Base-by-base conservation (phyloP, 805 yeast species). In the Sugiyamaella mastotermitis region DNA sequence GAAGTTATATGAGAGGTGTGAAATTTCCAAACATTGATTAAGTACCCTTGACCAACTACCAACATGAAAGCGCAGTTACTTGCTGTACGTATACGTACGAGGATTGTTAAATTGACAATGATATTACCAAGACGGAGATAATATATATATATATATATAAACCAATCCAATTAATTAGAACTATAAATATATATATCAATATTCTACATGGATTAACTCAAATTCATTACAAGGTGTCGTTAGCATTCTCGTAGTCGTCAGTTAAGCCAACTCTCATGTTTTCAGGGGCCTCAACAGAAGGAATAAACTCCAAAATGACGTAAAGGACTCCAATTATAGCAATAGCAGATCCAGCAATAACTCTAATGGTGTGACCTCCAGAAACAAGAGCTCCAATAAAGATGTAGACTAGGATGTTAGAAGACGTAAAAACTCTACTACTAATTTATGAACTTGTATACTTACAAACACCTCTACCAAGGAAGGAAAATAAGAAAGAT, bases 201-300 rank as follows among this genome's bases (percentile, higher is more conserved):
- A n/a, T n/a, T n/a, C n/a, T n/a, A n/a, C n/a, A n/a, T n/a, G n/a
- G n/a, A n/a, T n/a, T n/a, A n/a, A n/a, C n/a, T n/a, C n/a, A n/a
- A n/a, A n/a, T n/a, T n/a, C n/a, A n/a, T n/a, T 50, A 55, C 6
- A 55, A 45, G n/a, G 58, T 53, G 32, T 55, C 60, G 18, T 51
- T 42, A 31, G 53, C 55, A 10, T 27, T 27, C 42, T 60, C 63
- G 28, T 50, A 48, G 31, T 60, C 67, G 15, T 34, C 41, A 23
- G 28, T 14, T 14, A 36, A 41, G 23, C 37, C 38, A 19, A 38
- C 20, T 67, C 78, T 26, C 83, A 86, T 84, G 61, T 81, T 84
- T 41, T 74, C 82, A 14, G 95, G 96, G 20, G 87, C 81, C 37
- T 83, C 79, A 29, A 84, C 66, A 43, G 82, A 73, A 14, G 88